Base-by-base conservation (phyloP, 2,329 filamentous ascomycete genomes). In the Penicillium sp. region DNA sequence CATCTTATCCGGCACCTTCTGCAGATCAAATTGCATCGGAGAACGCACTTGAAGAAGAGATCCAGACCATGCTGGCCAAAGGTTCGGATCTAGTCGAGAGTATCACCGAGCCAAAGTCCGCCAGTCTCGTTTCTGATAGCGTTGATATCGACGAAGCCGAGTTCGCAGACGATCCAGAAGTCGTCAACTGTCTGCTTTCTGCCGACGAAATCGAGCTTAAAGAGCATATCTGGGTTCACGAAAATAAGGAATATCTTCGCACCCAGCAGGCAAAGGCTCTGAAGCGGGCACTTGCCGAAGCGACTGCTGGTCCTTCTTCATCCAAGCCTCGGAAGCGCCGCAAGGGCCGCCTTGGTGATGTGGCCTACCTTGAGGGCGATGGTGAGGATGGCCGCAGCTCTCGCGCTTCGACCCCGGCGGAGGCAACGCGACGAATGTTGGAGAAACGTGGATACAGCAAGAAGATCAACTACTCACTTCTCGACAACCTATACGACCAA, bases 241-340 rank as follows among this genome's bases (percentile, higher is more conserved):
- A 93, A 73, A 98, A 99, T 76, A 93, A 95, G 74, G 92, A 96
- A 67, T 99, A 93, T 85, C 83, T 99, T 42, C 90, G 94, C 8
- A 85, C 88, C 52, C 90, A 96, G 72, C 93, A 97, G 72, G 87
- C 91, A 62, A 96, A 95, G 76, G 83, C 90, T 6, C 89, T 96
- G 59, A 86, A 90, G 42, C 85, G 88, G 61, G 91, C 93, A 38
- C 75, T 87, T 19, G 81, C 81, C n/a, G 82, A 84, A 63, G 82
- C 81, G 13, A 79, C 81, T 37, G 80, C 72, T 4, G 70, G 70
- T 7, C 73, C 70, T 13, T 66, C 74, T 37, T 65, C 70, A 67
- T 66, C 72, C 58, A 82, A 82, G 66, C 81, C 81, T 61, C 78
- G 81, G 30, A 85, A 84, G 68, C 80, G 81, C 55, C 80, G 79